Evolutionary conservation across 768 basidiomycete species (phyloP).

Genomic region (Calocera viscosa): DNA sequence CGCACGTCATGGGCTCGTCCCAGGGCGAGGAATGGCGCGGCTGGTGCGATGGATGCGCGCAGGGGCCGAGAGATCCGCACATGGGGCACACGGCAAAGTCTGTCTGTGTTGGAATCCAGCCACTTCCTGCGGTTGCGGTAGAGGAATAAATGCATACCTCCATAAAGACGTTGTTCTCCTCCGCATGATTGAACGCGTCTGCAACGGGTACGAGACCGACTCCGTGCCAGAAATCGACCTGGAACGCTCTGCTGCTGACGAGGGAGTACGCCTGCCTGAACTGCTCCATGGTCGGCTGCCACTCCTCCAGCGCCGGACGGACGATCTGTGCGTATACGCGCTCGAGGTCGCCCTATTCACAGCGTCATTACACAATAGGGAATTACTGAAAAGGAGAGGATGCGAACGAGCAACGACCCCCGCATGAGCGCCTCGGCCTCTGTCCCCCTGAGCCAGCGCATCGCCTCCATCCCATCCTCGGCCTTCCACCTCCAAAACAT

Average conservation of each 20-base stretch:
- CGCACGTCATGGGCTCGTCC: constrained; percentile 29
- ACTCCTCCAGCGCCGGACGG: not conserved
- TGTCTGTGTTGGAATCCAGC: constrained; percentile 33
- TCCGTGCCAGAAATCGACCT: constrained; percentile 69
- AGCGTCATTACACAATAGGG: not conserved
- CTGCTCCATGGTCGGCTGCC: constrained; percentile 15
- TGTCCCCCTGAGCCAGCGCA: constrained; percentile 23
- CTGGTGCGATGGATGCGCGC: constrained; percentile 46
- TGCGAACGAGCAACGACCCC: not conserved
- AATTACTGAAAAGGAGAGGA: not conserved
- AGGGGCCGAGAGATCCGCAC: constrained; percentile 58
- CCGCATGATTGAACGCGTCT: constrained; percentile 69
- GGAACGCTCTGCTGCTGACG: constrained; percentile 71
- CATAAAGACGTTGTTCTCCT: constrained; percentile 58
- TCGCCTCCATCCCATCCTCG: constrained; percentile 21
- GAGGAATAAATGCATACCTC: constrained; percentile 37
- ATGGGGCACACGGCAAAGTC: constrained; percentile 60
- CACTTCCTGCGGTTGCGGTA: constrained; percentile 1
- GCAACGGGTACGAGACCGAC: constrained; percentile 76
- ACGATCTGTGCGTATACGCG: not conserved
- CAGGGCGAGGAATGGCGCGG: not conserved
- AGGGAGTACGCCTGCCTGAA: constrained; percentile 49
- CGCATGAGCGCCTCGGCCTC: constrained; percentile 17
- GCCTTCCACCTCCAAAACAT: constrained; percentile 26
- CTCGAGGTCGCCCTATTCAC: constrained; percentile 10